Conservation (phyloP, 2,329 filamentous ascomycete genomes). For the Cryphonectria radicalis region DNA sequence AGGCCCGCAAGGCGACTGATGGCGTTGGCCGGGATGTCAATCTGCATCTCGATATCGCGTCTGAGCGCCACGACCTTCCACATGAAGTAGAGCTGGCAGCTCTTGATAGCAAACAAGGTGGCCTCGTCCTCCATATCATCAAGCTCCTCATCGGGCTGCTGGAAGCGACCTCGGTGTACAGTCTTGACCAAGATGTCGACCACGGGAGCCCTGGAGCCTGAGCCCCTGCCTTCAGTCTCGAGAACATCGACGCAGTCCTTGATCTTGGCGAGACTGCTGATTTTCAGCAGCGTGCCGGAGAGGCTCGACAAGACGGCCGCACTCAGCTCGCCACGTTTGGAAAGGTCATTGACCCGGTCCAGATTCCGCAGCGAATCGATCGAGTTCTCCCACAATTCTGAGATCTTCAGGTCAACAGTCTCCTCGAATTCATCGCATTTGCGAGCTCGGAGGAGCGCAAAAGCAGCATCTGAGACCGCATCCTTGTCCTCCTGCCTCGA, state of each 20-base stretch:
- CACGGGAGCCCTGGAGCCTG: constrained; percentile 54
- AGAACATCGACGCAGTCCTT: constrained; percentile 77
- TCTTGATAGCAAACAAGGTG: constrained; percentile 74
- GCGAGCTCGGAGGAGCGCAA: constrained; percentile 81
- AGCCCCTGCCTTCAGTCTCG: constrained; percentile 61
- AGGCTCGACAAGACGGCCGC: constrained; percentile 69
- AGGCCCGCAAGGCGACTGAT: constrained; percentile 63
- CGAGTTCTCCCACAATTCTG: constrained; percentile 83
- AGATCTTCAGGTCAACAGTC: constrained; percentile 77
- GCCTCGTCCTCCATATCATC: constrained; percentile 81
- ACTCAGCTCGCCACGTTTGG: constrained; percentile 69
- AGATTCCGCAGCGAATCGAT: constrained; percentile 74
- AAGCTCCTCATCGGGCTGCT: constrained; percentile 69
- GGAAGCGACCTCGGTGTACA: constrained; percentile 72
- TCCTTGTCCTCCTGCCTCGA: constrained; percentile 85
- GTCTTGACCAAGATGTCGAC: constrained; percentile 75
- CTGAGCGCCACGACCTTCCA: constrained; percentile 77
- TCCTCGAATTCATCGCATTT: constrained; percentile 89
- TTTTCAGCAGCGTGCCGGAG: constrained; percentile 74
- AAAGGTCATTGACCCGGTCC: constrained; percentile 72
- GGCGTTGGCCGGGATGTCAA: constrained; percentile 58
- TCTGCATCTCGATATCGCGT: constrained; percentile 58
- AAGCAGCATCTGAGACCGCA: constrained; percentile 82
- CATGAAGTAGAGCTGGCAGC: constrained; percentile 88
- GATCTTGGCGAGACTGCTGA: constrained; percentile 79